A percentile compares a stretch with the other conserved stretches of the same genome.
These are phyloP conservation scores for Sclerotinia nivalis DNA, from an alignment of 2,329 filamentous ascomycete genomes.

Conservation along the genomic window DNA sequence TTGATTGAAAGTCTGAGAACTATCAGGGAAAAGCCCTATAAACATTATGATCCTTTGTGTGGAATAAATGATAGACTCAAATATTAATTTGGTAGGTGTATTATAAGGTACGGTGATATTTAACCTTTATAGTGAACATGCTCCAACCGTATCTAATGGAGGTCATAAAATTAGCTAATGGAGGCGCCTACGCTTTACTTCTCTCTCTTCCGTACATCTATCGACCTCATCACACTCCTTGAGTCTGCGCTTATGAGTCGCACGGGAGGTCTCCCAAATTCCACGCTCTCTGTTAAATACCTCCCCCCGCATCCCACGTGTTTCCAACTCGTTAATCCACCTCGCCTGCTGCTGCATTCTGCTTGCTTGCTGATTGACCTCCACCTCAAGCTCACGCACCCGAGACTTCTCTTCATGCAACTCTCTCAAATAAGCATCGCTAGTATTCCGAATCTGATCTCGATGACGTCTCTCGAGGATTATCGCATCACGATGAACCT, in stretches of 20 bases:
- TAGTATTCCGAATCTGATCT: not conserved
- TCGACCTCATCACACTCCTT: not conserved
- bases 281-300: not conserved
- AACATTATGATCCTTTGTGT: too few relatives aligned
- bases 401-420: not conserved
- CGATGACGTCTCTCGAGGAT: not conserved
- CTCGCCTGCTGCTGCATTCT: not conserved
- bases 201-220: not conserved
- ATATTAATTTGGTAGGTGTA: too few relatives aligned
- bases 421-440: not conserved
- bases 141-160: not conserved
- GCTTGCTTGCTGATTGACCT: not conserved
- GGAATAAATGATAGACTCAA: too few relatives aligned
- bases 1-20: too few relatives aligned
- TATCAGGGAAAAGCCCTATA: too few relatives aligned
- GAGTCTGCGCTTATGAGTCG: not conserved
- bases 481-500: not conserved
- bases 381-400: not conserved
- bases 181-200: not conserved
- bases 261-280: not conserved
- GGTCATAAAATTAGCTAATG: not conserved
- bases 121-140: not conserved
- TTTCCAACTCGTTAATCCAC: not conserved
- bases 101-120: not conserved
- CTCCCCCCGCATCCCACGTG: not conserved